Conservation (phyloP, 1,284 basidiomycete genomes). For the Takashimella koratensis region DNA sequence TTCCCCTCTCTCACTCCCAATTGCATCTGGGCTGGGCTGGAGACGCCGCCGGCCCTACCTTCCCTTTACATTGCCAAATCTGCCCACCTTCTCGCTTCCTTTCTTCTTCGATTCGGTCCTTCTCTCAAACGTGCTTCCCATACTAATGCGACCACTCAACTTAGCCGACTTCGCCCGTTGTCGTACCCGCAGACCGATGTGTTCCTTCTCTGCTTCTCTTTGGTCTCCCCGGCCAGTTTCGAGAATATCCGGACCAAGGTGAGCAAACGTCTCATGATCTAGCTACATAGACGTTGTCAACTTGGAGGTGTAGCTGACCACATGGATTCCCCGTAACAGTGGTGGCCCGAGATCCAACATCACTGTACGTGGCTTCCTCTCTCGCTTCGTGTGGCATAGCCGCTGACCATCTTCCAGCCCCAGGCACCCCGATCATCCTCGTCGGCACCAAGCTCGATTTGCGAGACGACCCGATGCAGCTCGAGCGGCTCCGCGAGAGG, state of each 20-base stretch:
- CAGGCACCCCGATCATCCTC: constrained; percentile 86
- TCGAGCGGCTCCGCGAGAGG: constrained; percentile 90
- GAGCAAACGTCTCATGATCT: not conserved
- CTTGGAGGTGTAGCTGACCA: too few relatives aligned
- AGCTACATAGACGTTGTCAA: too few relatives aligned
- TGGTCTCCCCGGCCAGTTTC: constrained; percentile 94
- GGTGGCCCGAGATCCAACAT: constrained; percentile 51
- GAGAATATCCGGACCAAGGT: constrained; percentile 99
- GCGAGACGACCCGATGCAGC: constrained; percentile 86
- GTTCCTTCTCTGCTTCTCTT: constrained; percentile 97
- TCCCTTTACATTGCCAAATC: not conserved
- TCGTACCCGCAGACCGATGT: constrained; percentile 99
- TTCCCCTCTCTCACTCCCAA: not conserved
- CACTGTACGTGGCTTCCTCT: constrained; percentile 51
- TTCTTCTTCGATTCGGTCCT: not conserved
- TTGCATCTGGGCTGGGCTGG: too few relatives aligned
- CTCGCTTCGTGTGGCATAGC: too few relatives aligned
- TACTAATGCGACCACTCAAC: not conserved
- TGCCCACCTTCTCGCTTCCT: not conserved
- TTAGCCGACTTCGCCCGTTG: constrained; percentile 90
- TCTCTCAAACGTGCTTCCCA: too few relatives aligned
- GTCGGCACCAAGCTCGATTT: constrained; percentile 98
- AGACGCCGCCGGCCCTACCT: too few relatives aligned
- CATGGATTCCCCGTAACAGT: too few relatives aligned
- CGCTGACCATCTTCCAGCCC: too few relatives aligned